Base-by-base conservation (phyloP, 305 asterid species). In the Solanum hybrid region DNA sequence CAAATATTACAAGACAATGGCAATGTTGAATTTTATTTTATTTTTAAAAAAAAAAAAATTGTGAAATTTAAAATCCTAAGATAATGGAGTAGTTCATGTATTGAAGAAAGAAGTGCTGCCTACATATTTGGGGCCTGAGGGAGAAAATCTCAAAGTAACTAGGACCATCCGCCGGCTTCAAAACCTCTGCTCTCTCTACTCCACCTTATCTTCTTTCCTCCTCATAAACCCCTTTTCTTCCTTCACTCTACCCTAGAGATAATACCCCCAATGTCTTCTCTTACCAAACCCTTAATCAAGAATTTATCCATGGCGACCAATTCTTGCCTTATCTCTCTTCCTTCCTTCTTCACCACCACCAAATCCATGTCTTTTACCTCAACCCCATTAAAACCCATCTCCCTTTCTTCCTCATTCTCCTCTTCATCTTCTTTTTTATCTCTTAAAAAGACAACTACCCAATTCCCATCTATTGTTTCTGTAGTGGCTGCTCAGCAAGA, bases 401-500 rank as follows among this genome's bases (percentile, higher is more conserved):
- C 82, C 88, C 91, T 92, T 75, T 91, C 95, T 80, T 91, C 91
- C 85, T 45, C 90, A 10, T 64, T 88, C 22, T 31, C 82, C n/a
- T 86, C 90, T 10, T 31, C 80, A 32, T 7, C 78, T 6, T 72
- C 78, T 32, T 72, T 89, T 4, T 4, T 88, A 22, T 90, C 91
- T 78, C 51, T 91, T 15, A 88, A 86, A 60, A 89, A 85, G 37
- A 81, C 22, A 4, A 91, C 42, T n/a, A 71, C 91, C 92, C 76
- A 89, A 76, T 88, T 91, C 76, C 82, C 90, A 17, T 14, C 86
- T 56, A 91, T 94, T 60, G 92, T 95, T 66, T 92, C 94, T 5
- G 95, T 91, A 35, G 36, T 94, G 26, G 89, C 96, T 51, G 93
- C 95, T 77, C 93, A 88, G 84, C 92, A 92, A 72, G 98, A 94